Evolutionary conservation across 2,329 filamentous ascomycete species (phyloP).

Genomic region (Lomentospora prolificans): DNA sequence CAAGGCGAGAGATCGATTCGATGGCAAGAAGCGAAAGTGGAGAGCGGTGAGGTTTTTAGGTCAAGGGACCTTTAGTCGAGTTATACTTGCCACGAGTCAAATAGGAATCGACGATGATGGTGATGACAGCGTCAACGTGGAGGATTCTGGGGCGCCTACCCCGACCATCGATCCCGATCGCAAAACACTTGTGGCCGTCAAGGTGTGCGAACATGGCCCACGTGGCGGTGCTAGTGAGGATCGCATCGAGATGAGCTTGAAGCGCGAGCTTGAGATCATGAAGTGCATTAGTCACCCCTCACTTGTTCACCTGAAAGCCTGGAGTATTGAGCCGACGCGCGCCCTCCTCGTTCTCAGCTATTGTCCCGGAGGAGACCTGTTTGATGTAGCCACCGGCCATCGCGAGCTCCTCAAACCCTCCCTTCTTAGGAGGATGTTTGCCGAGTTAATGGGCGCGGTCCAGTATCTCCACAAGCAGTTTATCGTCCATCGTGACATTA

Average conservation of each 20-base stretch:
- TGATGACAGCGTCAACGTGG: constrained; percentile 14
- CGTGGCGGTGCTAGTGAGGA: constrained; percentile 89
- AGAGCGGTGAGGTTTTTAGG: constrained; percentile 71
- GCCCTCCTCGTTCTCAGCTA: constrained; percentile 84
- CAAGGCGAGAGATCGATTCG: constrained; percentile 54
- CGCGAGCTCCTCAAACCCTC: constrained; percentile 55
- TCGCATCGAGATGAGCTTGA: constrained; percentile 83
- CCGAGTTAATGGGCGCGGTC: constrained; percentile 78
- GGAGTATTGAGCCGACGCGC: constrained; percentile 72
- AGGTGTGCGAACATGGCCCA: constrained; percentile 90
- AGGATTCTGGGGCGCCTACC: constrained; percentile 14
- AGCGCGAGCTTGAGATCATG: constrained; percentile 91
- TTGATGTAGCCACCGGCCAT: constrained; percentile 75
- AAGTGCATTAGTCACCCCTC: constrained; percentile 81
- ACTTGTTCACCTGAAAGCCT: constrained; percentile 82
- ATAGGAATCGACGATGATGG: constrained; percentile 40
- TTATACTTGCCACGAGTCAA: constrained; percentile 81
- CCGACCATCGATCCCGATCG: constrained; percentile 36
- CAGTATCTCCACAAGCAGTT: constrained; percentile 73
- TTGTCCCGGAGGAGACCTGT: constrained; percentile 88
- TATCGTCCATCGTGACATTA: constrained; percentile 95
- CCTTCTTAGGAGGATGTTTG: constrained; percentile 75
- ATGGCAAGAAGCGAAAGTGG: constrained; percentile 67
- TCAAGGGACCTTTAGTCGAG: constrained; percentile 90
- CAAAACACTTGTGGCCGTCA: constrained; percentile 85